Conservation (phyloP, 345 rosid species). For the Toxicodendron radicans region DNA sequence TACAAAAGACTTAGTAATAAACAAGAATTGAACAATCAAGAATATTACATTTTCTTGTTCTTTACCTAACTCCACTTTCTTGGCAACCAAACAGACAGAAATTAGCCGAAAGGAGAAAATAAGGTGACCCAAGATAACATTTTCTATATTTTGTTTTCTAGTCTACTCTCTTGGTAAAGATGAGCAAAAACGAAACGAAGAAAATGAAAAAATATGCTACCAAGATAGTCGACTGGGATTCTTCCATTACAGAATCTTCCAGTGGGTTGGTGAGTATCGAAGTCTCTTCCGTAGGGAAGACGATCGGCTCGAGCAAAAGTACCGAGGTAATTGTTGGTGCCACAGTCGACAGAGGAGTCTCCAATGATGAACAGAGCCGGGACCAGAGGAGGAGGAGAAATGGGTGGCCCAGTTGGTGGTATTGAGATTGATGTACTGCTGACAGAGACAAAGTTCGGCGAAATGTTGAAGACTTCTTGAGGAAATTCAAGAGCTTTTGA, state of each 20-base stretch:
- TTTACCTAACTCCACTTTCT: not conserved
- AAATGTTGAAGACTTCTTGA: conserved; percentile 11
- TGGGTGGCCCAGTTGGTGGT: not conserved
- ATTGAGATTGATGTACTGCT: conserved; percentile 8
- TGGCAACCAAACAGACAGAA: conserved; percentile 6
- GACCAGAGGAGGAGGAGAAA: conserved; percentile 38
- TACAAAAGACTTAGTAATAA: not conserved
- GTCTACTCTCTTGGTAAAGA: not conserved
- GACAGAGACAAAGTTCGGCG: too few relatives aligned
- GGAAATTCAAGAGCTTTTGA: conserved; percentile 28
- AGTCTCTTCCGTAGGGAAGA: conserved; percentile 92
- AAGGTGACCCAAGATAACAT: not conserved
- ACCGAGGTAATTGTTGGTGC: conserved; percentile 83
- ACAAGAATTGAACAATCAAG: not conserved
- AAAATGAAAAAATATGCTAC: conserved; percentile 26
- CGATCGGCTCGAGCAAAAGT: conserved; percentile 91
- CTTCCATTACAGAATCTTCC: conserved; percentile 94
- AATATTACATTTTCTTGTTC: not conserved
- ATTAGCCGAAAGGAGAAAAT: not conserved
- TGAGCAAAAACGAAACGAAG: not conserved
- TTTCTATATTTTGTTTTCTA: not conserved
- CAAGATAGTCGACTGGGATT: conserved; percentile 89
- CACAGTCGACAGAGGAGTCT: conserved; percentile 86
- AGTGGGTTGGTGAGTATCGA: conserved; percentile 76
- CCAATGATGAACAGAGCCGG: conserved; percentile 81